phyloP scores from a whole-genome alignment of 768 basidiomycete genomes.

The Mrakia gelida region DNA sequence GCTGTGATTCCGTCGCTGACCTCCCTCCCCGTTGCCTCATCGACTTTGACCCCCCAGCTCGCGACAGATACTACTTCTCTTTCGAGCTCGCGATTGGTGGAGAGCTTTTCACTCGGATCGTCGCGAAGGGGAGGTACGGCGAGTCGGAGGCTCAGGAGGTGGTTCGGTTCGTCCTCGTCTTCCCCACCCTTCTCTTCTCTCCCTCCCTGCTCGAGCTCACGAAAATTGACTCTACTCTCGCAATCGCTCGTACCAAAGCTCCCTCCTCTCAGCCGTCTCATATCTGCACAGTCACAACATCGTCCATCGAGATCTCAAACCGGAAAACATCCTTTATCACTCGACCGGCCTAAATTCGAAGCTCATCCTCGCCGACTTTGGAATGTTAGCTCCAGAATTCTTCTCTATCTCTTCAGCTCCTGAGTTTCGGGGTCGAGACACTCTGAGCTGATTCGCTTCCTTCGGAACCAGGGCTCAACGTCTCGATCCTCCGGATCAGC shows the following conservation, averaged over 20 bases:
- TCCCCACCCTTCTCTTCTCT: neutral
- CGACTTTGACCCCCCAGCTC: neutral
- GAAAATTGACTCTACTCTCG: neutral
- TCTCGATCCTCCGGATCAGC: conserved; percentile 64
- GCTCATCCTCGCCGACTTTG: conserved; percentile 94
- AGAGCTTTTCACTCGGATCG: conserved; percentile 86
- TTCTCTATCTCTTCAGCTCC: too few species aligned
- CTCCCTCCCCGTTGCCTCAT: neutral
- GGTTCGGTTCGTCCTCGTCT: conserved; percentile 54
- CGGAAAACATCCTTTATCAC: conserved; percentile 87
- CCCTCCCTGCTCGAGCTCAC: neutral
- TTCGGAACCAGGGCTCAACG: conserved; percentile 58
- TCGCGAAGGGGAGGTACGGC: conserved; percentile 81
- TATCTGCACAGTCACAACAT: conserved; percentile 91
- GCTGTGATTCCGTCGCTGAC: neutral
- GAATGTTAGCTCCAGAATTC: conserved; percentile 51
- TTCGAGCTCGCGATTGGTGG: conserved; percentile 93
- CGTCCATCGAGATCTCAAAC: conserved; percentile 67
- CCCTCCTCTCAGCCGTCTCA: conserved; percentile 71
- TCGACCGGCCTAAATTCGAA: conserved; percentile 57
- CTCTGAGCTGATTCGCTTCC: too few species aligned
- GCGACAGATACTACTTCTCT: conserved; percentile 68
- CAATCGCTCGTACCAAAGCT: conserved; percentile 51
- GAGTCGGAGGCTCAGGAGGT: conserved; percentile 83
- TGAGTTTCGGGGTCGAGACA: too few species aligned